Conservation (phyloP, 2,329 filamentous ascomycete species). For the Ophiosphaerella korrae region DNA sequence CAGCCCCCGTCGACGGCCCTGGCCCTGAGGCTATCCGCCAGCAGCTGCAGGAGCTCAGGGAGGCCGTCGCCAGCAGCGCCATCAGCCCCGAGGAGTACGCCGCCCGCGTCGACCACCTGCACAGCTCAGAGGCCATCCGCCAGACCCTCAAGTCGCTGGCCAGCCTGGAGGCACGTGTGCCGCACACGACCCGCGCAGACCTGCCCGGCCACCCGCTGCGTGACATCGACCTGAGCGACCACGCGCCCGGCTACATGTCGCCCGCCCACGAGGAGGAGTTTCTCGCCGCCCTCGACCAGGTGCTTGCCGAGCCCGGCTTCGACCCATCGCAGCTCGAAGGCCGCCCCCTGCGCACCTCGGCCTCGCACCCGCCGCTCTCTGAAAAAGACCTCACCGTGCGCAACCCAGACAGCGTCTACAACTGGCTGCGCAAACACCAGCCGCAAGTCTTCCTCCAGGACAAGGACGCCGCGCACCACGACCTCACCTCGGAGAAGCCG, state of each 20-base stretch:
- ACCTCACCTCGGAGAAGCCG: constrained; percentile 45
- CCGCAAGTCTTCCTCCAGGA: constrained; percentile 86
- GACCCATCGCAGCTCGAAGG: constrained; percentile 52
- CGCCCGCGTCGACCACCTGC: constrained; percentile 32
- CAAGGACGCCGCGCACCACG: constrained; percentile 52
- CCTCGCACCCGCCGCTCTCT: constrained; percentile 48
- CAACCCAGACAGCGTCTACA: constrained; percentile 92
- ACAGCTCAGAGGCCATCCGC: constrained; percentile 28
- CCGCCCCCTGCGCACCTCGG: constrained; percentile 47
- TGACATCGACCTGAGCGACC: constrained; percentile 56
- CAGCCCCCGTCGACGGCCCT: constrained; percentile 31
- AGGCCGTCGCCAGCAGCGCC: constrained; percentile 36
- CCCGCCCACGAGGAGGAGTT: constrained; percentile 76
- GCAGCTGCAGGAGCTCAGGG: constrained; percentile 41
- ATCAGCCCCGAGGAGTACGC: constrained; percentile 41
- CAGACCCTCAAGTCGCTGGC: constrained; percentile 41
- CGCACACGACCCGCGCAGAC: constrained; percentile 45
- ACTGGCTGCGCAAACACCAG: constrained; percentile 87
- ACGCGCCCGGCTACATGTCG: constrained; percentile 70
- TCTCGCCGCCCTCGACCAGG: constrained; percentile 67
- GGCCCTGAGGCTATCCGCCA: constrained; percentile 31
- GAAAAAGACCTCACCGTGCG: constrained; percentile 63
- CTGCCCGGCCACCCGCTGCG: constrained; percentile 42
- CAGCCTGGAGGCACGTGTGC: constrained; percentile 47
- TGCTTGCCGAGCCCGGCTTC: constrained; percentile 57